phyloP scores from a whole-genome alignment of 225 moss, liverwort and hornwort genomes.

The Physcomitrium patens region DNA sequence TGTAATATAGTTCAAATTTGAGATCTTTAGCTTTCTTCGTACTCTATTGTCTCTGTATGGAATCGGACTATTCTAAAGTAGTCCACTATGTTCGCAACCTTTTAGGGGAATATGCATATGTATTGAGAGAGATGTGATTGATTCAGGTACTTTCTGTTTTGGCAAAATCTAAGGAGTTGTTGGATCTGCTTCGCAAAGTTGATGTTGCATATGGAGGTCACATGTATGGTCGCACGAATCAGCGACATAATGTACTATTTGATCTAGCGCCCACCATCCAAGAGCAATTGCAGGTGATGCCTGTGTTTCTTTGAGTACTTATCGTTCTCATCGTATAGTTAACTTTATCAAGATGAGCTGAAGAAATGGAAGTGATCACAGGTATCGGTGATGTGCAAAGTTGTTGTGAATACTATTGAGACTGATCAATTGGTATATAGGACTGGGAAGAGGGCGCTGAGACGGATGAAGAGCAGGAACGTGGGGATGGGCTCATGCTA shows the following conservation, averaged over 20 bases:
- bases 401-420: not conserved
- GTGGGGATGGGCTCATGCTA: conserved; percentile 50
- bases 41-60: not conserved
- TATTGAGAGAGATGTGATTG: conserved; percentile 24
- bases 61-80: not conserved
- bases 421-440: conserved; percentile 32
- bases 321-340: conserved; percentile 14
- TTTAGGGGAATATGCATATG: not conserved
- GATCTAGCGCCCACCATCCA: conserved; percentile 59
- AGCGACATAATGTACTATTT: conserved; percentile 45
- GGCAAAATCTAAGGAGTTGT: conserved; percentile 60
- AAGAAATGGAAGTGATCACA: conserved; percentile 10
- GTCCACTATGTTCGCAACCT: not conserved
- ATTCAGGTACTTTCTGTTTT: conserved; percentile 58
- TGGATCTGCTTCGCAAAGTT: conserved; percentile 64
- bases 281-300: conserved; percentile 63
- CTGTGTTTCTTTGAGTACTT: not conserved
- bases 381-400: conserved; percentile 4
- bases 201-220: conserved; percentile 54
- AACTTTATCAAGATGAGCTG: conserved; percentile 2
- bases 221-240: conserved; percentile 50
- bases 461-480: conserved; percentile 57
- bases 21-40: not conserved
- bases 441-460: conserved; percentile 70
- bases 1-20: not conserved